These are phyloP conservation scores for Vaucheria bursata DNA, from an alignment of 352 stramenopile species.

Conservation along the genomic window DNA sequence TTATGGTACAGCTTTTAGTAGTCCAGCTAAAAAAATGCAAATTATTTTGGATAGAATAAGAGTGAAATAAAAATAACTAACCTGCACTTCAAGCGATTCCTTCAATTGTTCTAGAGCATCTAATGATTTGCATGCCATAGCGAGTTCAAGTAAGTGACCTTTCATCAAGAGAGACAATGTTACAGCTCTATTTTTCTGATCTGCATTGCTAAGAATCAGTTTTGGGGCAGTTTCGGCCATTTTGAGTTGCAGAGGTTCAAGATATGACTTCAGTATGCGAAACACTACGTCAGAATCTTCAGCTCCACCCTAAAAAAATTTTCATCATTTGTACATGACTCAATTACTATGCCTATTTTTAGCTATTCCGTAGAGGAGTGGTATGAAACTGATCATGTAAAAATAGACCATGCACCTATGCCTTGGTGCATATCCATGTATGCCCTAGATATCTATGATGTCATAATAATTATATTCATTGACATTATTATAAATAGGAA, in stretches of 20 bases:
- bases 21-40: no score
- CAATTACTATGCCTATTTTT: neutral
- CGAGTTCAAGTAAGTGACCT: slow-evolving; percentile 10
- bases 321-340: neutral
- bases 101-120: neutral
- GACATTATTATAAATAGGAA: neutral
- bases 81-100: slow-evolving; percentile 6
- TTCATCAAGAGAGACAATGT: slow-evolving; percentile 13
- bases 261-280: slow-evolving; percentile 3
- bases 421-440: neutral
- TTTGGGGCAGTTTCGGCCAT: neutral
- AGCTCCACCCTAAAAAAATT: neutral
- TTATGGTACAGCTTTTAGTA: no score
- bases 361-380: neutral
- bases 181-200: neutral
- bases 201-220: neutral
- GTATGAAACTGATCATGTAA: neutral
- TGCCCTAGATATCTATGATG: neutral
- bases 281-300: slow-evolving; percentile 4
- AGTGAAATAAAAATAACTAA: slow-evolving; percentile 2
- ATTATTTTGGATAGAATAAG: no score
- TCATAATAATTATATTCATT: neutral
- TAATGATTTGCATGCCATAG: neutral
- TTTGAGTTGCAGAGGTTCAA: slow-evolving; percentile 2
- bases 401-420: neutral